Evolutionary conservation across 2,329 filamentous ascomycete species (phyloP), one percentile per base, ranked within the genome.

Genomic region (Lithohypha guttulata): DNA sequence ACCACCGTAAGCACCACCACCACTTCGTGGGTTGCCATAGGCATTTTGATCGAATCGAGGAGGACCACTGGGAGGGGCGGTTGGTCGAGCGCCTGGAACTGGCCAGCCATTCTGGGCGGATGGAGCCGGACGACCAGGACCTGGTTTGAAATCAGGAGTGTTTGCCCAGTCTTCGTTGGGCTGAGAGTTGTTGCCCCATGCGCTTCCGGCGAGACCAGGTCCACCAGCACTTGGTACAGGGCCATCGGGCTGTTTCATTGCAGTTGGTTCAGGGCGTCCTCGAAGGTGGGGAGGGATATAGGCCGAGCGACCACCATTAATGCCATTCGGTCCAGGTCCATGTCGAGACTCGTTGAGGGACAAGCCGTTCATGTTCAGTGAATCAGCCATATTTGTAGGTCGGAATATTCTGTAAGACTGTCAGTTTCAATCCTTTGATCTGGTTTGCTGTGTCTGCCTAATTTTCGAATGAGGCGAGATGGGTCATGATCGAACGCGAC

Each of bases 221-320:
- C 48, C 53, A 17, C 51, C 52, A 36, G 27, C 46, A 10, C 47
- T 44, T 37, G 56, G 53, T 39, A 54, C 47, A 45, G 59, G 51
- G 34, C 51, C 52, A 46, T 65, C 63, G 49, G 64, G 58, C 31
- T 44, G 47, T 29, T 47, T 47, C 34, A 48, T 42, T 22, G 58
- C 55, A 42, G 58, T 57, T 43, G 51, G 51, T 39, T 53, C 52
- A 44, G 43, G 43, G 21, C 59, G 59, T 39, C 59, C 56, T 50
- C 75, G 72, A 49, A 78, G 69, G 59, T 79, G 75, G 53, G 75
- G 75, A 54, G 75, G 75, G 52, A 79, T 78, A 61, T 79, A 79
- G 52, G 75, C 70, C 59, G 72, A 66, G 55, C 73, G 75, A 26
- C 46, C 44, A 25, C 15, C 21, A 26, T 39, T 42, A 23, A 44